These are phyloP conservation scores for Aaosphaeria pasadenensis DNA, from an alignment of 2,329 filamentous ascomycete genomes.

Conservation along the genomic window DNA sequence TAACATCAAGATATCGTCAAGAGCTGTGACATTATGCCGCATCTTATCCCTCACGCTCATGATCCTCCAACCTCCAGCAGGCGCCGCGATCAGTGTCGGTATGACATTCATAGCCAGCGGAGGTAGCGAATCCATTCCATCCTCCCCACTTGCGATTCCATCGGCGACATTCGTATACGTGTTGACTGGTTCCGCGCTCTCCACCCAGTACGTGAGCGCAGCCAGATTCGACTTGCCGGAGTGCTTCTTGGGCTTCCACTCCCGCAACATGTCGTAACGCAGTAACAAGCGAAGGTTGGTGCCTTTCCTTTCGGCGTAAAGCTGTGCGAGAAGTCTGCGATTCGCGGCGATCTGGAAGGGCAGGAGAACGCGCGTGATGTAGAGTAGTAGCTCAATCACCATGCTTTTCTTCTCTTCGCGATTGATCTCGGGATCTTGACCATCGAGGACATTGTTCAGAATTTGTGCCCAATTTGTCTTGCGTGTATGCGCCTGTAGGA, in stretches of 20 bases:
- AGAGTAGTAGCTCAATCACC: constrained; percentile 17
- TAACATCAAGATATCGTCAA: constrained; percentile 21
- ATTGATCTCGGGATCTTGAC: neutral
- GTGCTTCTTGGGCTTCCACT: constrained; percentile 9
- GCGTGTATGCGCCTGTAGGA: neutral
- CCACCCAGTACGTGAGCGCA: constrained; percentile 3
- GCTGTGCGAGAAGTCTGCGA: constrained; percentile 9
- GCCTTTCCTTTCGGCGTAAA: constrained; percentile 19
- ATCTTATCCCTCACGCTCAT: constrained; percentile 19
- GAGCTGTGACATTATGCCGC: constrained; percentile 25
- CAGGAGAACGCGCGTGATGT: constrained; percentile 20
- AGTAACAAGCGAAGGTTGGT: constrained; percentile 15
- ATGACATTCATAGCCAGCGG: constrained; percentile 17
- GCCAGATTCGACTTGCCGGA: neutral
- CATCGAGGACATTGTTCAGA: neutral
- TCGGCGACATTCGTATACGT: neutral
- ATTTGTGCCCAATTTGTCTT: neutral
- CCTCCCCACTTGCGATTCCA: neutral
- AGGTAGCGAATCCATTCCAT: constrained; percentile 1
- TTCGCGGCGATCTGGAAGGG: constrained; percentile 26
- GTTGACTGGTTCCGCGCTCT: constrained; percentile 4
- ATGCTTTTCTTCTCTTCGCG: neutral
- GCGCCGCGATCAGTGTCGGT: constrained; percentile 21
- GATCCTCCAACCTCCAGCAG: constrained; percentile 8
- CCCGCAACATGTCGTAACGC: constrained; percentile 26